These are phyloP conservation scores for Penicillium silybi DNA, from an alignment of 495 filamentous ascomycete species.

Conservation along the genomic window DNA sequence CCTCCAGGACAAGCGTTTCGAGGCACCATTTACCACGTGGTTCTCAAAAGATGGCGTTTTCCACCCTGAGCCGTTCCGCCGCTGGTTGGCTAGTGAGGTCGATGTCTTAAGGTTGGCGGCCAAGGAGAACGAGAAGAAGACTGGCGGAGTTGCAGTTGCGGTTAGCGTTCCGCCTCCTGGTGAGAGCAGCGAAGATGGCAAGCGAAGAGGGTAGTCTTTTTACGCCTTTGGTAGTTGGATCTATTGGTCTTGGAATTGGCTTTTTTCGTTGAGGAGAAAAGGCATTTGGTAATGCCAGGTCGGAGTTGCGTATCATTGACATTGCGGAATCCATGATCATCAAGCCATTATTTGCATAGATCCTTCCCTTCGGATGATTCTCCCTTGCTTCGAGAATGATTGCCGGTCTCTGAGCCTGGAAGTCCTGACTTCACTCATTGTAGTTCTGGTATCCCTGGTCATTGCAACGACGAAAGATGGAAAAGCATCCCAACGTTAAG, in stretches of 20 bases:
- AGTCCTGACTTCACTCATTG: too few relatives aligned
- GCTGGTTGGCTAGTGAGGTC: slow-evolving; percentile 68
- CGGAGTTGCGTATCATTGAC: not conserved
- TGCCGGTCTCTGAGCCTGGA: too few relatives aligned
- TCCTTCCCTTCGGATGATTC: too few relatives aligned
- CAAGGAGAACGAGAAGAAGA: slow-evolving; percentile 49
- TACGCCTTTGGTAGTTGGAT: not conserved
- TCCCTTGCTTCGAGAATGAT: too few relatives aligned
- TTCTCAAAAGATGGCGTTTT: slow-evolving; percentile 81
- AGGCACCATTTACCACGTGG: slow-evolving; percentile 76
- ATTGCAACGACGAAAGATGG: not conserved
- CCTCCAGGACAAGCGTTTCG: slow-evolving; percentile 49
- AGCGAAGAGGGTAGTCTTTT: not conserved
- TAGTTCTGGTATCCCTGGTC: not conserved
- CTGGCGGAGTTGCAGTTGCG: slow-evolving; percentile 4
- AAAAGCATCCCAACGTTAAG: not conserved
- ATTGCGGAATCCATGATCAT: not conserved
- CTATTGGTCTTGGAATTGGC: not conserved
- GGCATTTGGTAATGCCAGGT: not conserved
- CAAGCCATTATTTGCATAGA: not conserved
- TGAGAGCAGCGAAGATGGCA: not conserved
- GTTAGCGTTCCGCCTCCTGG: not conserved
- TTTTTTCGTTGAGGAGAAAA: not conserved
- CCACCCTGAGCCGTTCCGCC: slow-evolving; percentile 77
- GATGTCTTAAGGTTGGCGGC: slow-evolving; percentile 65